Percentiles rank a stretch among this genome's conserved stretches.
Conservation (phyloP, 345 rosid genomes). For the Bretschneidera sinensis region DNA sequence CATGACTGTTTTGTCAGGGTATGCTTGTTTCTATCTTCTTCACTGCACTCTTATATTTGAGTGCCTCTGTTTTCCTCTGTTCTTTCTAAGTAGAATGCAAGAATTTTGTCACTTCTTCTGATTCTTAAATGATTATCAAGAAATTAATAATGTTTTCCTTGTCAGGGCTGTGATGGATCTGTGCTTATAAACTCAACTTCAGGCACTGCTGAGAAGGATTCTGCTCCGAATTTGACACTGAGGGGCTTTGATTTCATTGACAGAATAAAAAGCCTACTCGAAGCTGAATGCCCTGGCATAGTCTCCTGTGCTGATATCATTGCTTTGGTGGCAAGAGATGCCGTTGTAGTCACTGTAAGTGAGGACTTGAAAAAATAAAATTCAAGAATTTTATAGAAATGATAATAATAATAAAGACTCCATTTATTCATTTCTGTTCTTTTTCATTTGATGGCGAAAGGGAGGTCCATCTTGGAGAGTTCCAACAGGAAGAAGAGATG, state of each 20-base stretch:
- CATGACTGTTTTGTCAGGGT: conserved; percentile 91
- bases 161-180: conserved; percentile 88
- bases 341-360: conserved; percentile 62
- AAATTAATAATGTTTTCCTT: no score
- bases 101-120: no score
- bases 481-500: conserved; percentile 81
- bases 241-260: conserved; percentile 83
- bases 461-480: conserved; percentile 92
- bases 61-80: background rate
- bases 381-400: background rate
- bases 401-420: background rate
- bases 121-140: no score
- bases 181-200: conserved; percentile 71
- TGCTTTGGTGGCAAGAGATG: conserved; percentile 64
- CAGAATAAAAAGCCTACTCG: conserved; percentile 52
- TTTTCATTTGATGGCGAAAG: conserved; percentile 22
- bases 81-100: background rate
- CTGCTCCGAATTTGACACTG: conserved; percentile 60
- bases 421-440: background rate
- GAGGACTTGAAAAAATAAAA: no score
- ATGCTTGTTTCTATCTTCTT: background rate
- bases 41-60: background rate
- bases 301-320: conserved; percentile 83
- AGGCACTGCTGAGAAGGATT: conserved; percentile 49
- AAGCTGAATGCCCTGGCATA: conserved; percentile 62